phyloP scores from a whole-genome alignment of 1,284 basidiomycete species.

The Malassezia globosa region DNA sequence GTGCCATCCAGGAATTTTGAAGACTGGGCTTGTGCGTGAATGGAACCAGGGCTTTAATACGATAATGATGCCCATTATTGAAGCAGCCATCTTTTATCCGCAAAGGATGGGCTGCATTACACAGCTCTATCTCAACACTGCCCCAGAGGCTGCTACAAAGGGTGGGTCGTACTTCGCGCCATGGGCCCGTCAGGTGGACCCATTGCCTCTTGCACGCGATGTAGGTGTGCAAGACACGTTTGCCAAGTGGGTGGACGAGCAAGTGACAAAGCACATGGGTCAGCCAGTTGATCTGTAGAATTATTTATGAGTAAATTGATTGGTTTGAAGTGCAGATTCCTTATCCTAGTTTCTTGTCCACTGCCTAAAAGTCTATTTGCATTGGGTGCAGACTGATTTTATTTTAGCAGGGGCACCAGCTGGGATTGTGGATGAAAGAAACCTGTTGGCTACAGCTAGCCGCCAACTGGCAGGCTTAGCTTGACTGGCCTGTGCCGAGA shows the following conservation, averaged over 20 bases:
- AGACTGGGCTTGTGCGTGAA: conserved; percentile 11
- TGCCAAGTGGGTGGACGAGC: conserved; percentile 25
- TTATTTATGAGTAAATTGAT: neutral
- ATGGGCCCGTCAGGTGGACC: conserved; percentile 19
- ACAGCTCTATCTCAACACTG: conserved; percentile 25
- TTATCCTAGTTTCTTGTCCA: too few species aligned
- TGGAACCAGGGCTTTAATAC: neutral
- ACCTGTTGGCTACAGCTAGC: too few species aligned
- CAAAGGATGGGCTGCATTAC: conserved; percentile 25
- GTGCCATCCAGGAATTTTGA: conserved; percentile 25
- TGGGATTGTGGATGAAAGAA: too few species aligned
- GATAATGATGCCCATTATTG: neutral
- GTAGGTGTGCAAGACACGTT: conserved; percentile 9
- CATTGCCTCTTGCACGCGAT: conserved; percentile 18
- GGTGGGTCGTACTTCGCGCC: conserved; percentile 25
- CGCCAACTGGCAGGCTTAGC: too few species aligned
- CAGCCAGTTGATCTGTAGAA: too few species aligned
- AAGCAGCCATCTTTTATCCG: conserved; percentile 5
- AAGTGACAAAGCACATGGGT: conserved; percentile 16
- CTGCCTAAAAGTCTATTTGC: too few species aligned
- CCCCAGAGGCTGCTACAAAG: conserved; percentile 13
- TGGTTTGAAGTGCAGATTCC: neutral
- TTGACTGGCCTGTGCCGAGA: too few species aligned
- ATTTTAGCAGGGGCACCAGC: too few species aligned
- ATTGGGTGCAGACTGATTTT: too few species aligned